phyloP scores from a whole-genome alignment of 202 grass and related monocot species.

The Elaeis oleifera region DNA sequence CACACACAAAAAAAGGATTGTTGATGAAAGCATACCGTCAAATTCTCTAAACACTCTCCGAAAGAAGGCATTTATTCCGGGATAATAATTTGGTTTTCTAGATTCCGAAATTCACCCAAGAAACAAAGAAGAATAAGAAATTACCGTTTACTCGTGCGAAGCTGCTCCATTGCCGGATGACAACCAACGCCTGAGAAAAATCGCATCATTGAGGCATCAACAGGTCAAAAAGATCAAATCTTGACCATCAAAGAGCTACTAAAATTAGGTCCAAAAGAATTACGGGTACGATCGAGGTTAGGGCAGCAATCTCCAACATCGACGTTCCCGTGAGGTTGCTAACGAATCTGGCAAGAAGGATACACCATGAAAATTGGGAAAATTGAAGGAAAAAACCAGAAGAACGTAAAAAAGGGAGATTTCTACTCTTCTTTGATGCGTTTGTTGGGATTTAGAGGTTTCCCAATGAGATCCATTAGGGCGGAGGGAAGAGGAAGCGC shows the following conservation, averaged over 20 bases:
- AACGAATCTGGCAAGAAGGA: slow-evolving; percentile 54
- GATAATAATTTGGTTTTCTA: not conserved
- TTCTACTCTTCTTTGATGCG: slow-evolving; percentile 71
- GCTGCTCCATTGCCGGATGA: slow-evolving; percentile 72
- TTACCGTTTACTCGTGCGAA: slow-evolving; percentile 30
- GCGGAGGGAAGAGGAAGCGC: not conserved
- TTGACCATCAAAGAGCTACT: not conserved
- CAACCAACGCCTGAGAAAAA: slow-evolving; percentile 49
- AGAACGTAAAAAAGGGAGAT: not conserved
- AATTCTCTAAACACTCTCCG: no score
- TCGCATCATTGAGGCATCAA: not conserved
- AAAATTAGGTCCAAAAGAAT: slow-evolving; percentile 2
- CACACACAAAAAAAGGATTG: no score
- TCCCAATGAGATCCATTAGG: slow-evolving; percentile 51
- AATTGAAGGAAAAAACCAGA: not conserved
- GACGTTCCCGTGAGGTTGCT: slow-evolving; percentile 85
- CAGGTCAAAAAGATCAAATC: slow-evolving; percentile 4
- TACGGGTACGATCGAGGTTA: slow-evolving; percentile 79
- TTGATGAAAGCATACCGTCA: no score
- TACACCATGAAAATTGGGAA: not conserved
- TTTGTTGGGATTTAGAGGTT: slow-evolving; percentile 55
- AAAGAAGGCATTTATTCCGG: not conserved
- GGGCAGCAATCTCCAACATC: slow-evolving; percentile 57
- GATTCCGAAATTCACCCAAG: not conserved
- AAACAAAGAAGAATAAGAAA: not conserved